These are phyloP conservation scores for Peniophora sp. DNA, from an alignment of 1,284 basidiomycete species.

Conservation along the genomic window DNA sequence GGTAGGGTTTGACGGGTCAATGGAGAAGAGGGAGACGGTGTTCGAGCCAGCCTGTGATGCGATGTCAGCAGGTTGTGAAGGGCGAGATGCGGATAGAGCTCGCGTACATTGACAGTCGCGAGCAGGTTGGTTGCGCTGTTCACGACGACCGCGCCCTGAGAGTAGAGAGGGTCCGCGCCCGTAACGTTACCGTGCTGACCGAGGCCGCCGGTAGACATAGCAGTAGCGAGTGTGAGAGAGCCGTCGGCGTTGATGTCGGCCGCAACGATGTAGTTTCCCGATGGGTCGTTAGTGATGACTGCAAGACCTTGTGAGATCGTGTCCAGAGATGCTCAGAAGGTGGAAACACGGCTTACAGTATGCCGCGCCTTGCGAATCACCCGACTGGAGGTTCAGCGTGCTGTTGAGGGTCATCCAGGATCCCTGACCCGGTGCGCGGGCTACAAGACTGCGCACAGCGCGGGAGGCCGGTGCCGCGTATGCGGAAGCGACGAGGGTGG, in stretches of 20 bases:
- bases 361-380: background rate
- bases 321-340: background rate
- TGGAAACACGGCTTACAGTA: background rate
- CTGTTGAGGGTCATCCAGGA: too few relatives aligned
- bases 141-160: background rate
- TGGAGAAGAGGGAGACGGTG: background rate
- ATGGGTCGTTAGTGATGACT: background rate
- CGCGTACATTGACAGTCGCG: background rate
- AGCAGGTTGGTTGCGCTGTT: background rate
- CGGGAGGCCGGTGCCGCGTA: too few relatives aligned
- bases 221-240: background rate
- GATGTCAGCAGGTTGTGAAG: background rate
- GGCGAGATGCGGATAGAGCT: background rate
- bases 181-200: background rate
- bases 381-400: too few relatives aligned
- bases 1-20: background rate
- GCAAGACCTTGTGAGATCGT: background rate
- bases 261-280: background rate
- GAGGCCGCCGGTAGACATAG: background rate
- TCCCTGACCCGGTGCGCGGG: too few relatives aligned
- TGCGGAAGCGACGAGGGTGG: too few relatives aligned
- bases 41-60: background rate
- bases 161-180: background rate
- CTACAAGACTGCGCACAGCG: too few relatives aligned
- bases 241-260: background rate